phyloP scores from a whole-genome alignment of 495 filamentous ascomycete genomes.

The Aspergillus carlsbadensis region DNA sequence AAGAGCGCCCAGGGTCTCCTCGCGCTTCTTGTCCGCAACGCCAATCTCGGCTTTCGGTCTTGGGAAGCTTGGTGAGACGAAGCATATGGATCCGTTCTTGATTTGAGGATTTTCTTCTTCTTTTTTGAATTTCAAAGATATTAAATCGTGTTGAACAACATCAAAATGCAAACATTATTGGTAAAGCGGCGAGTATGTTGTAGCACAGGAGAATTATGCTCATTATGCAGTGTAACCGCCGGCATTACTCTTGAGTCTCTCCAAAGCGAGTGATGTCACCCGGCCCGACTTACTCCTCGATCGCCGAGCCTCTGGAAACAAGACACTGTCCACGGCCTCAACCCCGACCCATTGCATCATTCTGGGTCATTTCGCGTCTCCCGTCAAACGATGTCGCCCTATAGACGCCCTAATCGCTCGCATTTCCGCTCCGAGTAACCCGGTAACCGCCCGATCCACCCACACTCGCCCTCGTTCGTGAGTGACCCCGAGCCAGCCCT shows the following conservation, averaged over 20 bases:
- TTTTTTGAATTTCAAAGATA: not conserved
- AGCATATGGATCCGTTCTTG: not conserved
- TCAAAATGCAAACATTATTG: not conserved
- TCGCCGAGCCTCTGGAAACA: not conserved
- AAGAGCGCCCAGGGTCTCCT: not conserved
- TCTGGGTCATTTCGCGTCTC: not conserved
- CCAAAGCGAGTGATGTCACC: not conserved
- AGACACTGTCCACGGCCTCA: not conserved
- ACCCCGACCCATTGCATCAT: not conserved
- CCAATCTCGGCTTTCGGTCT: slow-evolving; percentile 4
- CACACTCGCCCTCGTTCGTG: not conserved
- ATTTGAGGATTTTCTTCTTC: not conserved
- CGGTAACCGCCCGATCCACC: not conserved
- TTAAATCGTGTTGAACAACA: not conserved
- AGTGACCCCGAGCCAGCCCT: not conserved
- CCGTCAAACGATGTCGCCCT: not conserved
- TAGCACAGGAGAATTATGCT: not conserved
- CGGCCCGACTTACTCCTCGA: not conserved
- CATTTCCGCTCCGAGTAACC: not conserved
- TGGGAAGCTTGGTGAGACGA: not conserved
- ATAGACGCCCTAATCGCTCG: not conserved
- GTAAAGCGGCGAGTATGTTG: not conserved
- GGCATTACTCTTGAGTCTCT: not conserved
- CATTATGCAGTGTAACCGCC: not conserved
- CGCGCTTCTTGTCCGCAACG: not conserved